Conservation (phyloP, 345 rosid species). For the Orychophragmus violaceus region DNA sequence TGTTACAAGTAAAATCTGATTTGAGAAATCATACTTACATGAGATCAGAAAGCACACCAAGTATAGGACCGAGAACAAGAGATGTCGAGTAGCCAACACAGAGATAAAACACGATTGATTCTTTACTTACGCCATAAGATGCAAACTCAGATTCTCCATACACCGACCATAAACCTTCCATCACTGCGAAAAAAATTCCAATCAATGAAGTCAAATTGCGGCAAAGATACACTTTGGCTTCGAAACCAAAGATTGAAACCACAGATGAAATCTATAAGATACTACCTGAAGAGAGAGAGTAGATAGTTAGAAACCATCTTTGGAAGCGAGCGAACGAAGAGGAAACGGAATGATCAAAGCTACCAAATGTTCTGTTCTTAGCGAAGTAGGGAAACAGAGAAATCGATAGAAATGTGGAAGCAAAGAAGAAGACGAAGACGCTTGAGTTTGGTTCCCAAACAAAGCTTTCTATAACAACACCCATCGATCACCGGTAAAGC, state of each 20-base stretch:
- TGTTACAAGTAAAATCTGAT: too few relatives aligned
- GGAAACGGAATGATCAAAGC: conserved; percentile 43
- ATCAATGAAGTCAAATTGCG: not conserved
- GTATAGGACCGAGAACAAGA: conserved; percentile 52
- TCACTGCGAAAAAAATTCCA: conserved; percentile 30
- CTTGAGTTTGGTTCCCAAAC: conserved; percentile 67
- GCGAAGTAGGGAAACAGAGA: conserved; percentile 45
- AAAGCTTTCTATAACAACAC: conserved; percentile 55
- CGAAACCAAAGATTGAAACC: not conserved
- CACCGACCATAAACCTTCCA: conserved; percentile 78
- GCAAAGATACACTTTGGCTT: too few relatives aligned
- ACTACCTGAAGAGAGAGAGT: conserved; percentile 73
- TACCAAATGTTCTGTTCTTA: conserved; percentile 32
- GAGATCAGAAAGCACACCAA: conserved; percentile 67
- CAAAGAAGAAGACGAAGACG: conserved; percentile 49
- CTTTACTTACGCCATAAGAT: conserved; percentile 40
- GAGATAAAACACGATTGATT: conserved; percentile 46
- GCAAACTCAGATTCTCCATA: conserved; percentile 67
- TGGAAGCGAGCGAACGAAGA: conserved; percentile 51
- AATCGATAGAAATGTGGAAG: conserved; percentile 51
- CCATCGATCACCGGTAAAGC: conserved; percentile 43
- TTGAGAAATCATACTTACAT: too few relatives aligned
- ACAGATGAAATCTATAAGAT: not conserved
- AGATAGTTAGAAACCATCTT: conserved; percentile 57
- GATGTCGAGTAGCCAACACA: conserved; percentile 54